Evolutionary conservation across 805 yeast genomes (phyloP).

Genomic region (Candida germanica): DNA sequence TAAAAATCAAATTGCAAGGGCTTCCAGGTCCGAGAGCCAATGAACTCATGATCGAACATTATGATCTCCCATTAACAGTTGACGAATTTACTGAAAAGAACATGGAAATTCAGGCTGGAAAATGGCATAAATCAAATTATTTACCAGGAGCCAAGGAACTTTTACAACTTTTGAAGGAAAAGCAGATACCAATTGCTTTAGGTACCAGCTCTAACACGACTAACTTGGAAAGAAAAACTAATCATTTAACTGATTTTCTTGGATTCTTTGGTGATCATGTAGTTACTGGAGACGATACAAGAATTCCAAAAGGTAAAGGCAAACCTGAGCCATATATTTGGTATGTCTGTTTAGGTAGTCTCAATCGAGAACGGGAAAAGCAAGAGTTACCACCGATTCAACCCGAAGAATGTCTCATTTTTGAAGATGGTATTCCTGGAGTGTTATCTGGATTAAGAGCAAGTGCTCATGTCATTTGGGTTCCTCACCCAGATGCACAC

Average conservation of each 20-base stretch:
- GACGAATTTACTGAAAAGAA: conserved; percentile 59
- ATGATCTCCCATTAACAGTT: conserved; percentile 60
- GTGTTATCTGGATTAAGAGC: conserved; percentile 80
- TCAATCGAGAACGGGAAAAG: conserved; percentile 54
- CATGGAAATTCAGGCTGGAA: conserved; percentile 48
- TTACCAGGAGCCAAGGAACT: conserved; percentile 85
- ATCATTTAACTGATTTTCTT: conserved; percentile 62
- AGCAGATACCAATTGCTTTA: conserved; percentile 74
- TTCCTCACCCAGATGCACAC: conserved; percentile 78
- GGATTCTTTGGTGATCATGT: conserved; percentile 59
- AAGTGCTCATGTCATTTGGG: conserved; percentile 88
- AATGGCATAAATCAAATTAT: conserved; percentile 65
- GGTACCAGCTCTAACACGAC: conserved; percentile 77
- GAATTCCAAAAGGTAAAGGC: conserved; percentile 82
- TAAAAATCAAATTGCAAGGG: conserved; percentile 85
- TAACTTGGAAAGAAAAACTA: conserved; percentile 71
- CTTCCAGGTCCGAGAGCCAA: conserved; percentile 81
- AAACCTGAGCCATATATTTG: conserved; percentile 95
- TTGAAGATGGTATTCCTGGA: conserved; percentile 96
- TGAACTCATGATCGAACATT: conserved; percentile 60
- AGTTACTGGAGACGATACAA: conserved; percentile 85
- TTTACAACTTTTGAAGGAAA: conserved; percentile 48
- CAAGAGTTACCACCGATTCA: conserved; percentile 45
- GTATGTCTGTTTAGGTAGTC: conserved; percentile 69
- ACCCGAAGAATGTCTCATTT: conserved; percentile 80